phyloP scores from a whole-genome alignment of 768 basidiomycete species.

The Galerina sulciceps region DNA sequence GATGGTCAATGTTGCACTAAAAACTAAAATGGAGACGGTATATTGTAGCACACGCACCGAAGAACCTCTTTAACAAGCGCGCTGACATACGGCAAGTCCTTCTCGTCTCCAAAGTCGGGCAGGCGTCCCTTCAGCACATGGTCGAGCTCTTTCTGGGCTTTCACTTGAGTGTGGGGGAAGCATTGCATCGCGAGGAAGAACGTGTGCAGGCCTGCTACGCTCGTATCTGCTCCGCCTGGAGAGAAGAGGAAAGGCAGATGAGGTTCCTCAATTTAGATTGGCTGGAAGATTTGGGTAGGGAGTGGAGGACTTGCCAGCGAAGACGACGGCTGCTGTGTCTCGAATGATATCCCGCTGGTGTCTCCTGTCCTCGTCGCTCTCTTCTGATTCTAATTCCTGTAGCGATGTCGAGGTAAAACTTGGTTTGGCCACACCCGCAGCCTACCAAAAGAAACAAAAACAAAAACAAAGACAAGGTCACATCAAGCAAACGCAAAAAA shows the following conservation, averaged over 20 bases:
- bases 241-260: not conserved
- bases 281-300: not conserved
- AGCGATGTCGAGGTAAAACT: slow-evolving; percentile 16
- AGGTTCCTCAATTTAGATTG: not conserved
- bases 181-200: slow-evolving; percentile 35
- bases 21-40: slow-evolving; percentile 31
- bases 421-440: slow-evolving; percentile 11
- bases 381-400: slow-evolving; percentile 12
- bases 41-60: slow-evolving; percentile 20
- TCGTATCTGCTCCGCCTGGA: slow-evolving; percentile 18
- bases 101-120: slow-evolving; percentile 34
- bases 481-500: not conserved
- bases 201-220: slow-evolving; percentile 12
- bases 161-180: slow-evolving; percentile 32
- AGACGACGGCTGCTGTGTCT: slow-evolving; percentile 17
- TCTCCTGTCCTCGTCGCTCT: slow-evolving; percentile 6
- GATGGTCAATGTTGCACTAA: slow-evolving; percentile 21
- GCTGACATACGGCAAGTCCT: slow-evolving; percentile 32
- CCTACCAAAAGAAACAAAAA: slow-evolving; percentile 18
- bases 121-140: slow-evolving; percentile 34
- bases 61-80: slow-evolving; percentile 36
- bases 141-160: slow-evolving; percentile 39
- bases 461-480: slow-evolving; percentile 13
- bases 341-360: slow-evolving; percentile 15
- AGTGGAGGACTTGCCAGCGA: slow-evolving; percentile 1